Evolutionary conservation across 345 rosid species (phyloP).

Genomic region (Euclidium syriacum): DNA sequence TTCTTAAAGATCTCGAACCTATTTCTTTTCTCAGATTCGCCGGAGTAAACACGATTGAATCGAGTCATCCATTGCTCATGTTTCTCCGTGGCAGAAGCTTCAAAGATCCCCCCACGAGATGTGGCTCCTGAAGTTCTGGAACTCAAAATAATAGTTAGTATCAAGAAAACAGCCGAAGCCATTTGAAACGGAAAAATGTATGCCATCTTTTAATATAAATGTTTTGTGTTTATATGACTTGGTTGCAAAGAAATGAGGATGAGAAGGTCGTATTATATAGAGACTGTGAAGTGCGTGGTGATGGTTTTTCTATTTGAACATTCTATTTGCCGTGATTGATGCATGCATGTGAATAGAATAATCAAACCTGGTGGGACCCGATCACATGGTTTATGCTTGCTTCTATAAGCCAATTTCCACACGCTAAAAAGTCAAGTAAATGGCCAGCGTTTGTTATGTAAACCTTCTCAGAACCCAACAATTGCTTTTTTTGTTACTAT

Average conservation of each 20-base stretch:
- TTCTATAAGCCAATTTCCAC: too few species aligned
- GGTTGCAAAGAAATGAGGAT: background rate
- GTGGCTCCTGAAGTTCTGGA: background rate
- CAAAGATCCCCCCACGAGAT: slow-evolving; percentile 16
- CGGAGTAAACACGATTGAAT: slow-evolving; percentile 30
- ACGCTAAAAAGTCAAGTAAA: too few species aligned
- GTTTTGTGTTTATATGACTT: background rate
- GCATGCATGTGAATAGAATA: too few species aligned
- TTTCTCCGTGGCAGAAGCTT: slow-evolving; percentile 30
- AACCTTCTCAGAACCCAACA: too few species aligned
- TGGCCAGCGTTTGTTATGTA: too few species aligned
- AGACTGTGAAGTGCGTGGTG: background rate
- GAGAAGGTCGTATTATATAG: slow-evolving; percentile 6
- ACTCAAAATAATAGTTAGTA: slow-evolving; percentile 8
- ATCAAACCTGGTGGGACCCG: too few species aligned
- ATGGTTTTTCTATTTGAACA: background rate
- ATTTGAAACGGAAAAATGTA: background rate
- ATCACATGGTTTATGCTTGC: too few species aligned
- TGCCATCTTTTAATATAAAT: background rate
- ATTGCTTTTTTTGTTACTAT: too few species aligned
- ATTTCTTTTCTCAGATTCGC: slow-evolving; percentile 27
- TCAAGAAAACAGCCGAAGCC: slow-evolving; percentile 10
- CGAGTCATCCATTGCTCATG: slow-evolving; percentile 41
- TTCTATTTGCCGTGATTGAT: too few species aligned
- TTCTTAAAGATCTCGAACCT: slow-evolving; percentile 38